These are phyloP conservation scores for Phytophthora niederhauseri DNA, from an alignment of 352 stramenopile genomes.

Conservation along the genomic window DNA sequence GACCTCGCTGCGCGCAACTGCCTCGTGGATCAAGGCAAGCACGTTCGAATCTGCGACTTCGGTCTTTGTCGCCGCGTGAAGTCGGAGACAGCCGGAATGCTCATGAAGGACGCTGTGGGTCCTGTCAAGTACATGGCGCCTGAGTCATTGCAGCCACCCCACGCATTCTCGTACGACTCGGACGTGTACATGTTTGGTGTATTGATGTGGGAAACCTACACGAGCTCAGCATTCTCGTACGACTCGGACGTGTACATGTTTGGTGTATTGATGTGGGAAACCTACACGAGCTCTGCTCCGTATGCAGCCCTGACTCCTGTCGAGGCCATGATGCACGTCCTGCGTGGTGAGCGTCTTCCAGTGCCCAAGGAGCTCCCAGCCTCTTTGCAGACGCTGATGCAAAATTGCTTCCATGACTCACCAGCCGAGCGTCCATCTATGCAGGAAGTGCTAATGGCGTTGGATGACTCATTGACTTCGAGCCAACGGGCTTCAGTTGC, in stretches of 20 bases:
- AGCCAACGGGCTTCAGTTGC: slow-evolving; percentile 25
- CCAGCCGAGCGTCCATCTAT: slow-evolving; percentile 70
- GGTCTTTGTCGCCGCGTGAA: slow-evolving; percentile 69
- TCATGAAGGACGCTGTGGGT: slow-evolving; percentile 71
- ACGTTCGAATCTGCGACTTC: slow-evolving; percentile 84
- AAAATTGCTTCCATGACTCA: slow-evolving; percentile 71
- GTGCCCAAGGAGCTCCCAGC: slow-evolving; percentile 50
- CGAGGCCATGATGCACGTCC: slow-evolving; percentile 67
- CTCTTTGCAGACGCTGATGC: slow-evolving; percentile 64
- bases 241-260: slow-evolving; percentile 87
- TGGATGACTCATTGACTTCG: slow-evolving; percentile 43
- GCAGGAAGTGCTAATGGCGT: slow-evolving; percentile 60
- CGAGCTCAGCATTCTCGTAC: slow-evolving; percentile 69
- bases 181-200: slow-evolving; percentile 88
- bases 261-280: slow-evolving; percentile 87
- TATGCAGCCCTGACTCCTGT: slow-evolving; percentile 62
- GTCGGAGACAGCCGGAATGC: slow-evolving; percentile 51
- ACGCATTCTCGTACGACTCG: slow-evolving; percentile 78
- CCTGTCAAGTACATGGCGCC: slow-evolving; percentile 88
- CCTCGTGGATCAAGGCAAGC: slow-evolving; percentile 63
- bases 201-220: slow-evolving; percentile 86
- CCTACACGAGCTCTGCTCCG: slow-evolving; percentile 57
- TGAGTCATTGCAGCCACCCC: slow-evolving; percentile 76
- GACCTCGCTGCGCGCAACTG: slow-evolving; percentile 84
- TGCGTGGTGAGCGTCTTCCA: slow-evolving; percentile 62